Evolutionary conservation across 2,329 filamentous ascomycete genomes (phyloP).

Genomic region (Bipolaris zeicola): DNA sequence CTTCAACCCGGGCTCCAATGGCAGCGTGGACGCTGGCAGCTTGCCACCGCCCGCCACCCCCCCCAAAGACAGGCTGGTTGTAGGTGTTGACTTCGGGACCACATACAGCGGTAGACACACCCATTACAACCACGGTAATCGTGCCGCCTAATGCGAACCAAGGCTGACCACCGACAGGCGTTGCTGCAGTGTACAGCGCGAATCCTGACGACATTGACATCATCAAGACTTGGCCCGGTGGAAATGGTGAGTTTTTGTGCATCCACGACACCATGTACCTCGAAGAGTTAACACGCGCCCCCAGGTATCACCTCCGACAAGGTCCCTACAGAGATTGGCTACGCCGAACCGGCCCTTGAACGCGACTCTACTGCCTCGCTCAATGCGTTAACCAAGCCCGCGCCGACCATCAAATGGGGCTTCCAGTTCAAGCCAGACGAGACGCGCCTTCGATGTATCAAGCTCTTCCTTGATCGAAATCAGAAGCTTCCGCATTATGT

Average conservation of each 20-base stretch:
- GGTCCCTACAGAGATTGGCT: constrained; percentile 76
- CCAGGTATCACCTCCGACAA: constrained; percentile 78
- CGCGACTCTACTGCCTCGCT: constrained; percentile 24
- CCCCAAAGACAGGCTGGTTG: constrained; percentile 68
- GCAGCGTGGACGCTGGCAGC: constrained; percentile 22
- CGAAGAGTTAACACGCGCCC: constrained; percentile 15
- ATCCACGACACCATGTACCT: background rate
- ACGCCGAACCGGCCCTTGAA: constrained; percentile 44
- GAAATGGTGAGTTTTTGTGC: constrained; percentile 61
- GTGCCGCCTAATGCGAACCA: background rate
- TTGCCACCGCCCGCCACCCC: constrained; percentile 20
- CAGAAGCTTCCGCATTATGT: constrained; percentile 84
- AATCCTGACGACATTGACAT: constrained; percentile 81
- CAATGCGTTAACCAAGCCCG: constrained; percentile 27
- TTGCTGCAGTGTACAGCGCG: constrained; percentile 74
- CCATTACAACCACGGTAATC: background rate
- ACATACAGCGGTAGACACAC: constrained; percentile 69
- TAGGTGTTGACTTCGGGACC: constrained; percentile 84
- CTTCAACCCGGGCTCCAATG: constrained; percentile 38
- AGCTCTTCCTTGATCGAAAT: constrained; percentile 79
- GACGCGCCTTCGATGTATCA: constrained; percentile 77
- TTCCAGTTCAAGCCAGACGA: constrained; percentile 83
- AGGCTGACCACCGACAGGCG: constrained; percentile 51
- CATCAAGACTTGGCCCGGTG: constrained; percentile 81
- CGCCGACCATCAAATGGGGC: constrained; percentile 68